These are phyloP conservation scores for Rhodamnia argentea DNA, from an alignment of 345 rosid genomes.

Conservation along the genomic window DNA sequence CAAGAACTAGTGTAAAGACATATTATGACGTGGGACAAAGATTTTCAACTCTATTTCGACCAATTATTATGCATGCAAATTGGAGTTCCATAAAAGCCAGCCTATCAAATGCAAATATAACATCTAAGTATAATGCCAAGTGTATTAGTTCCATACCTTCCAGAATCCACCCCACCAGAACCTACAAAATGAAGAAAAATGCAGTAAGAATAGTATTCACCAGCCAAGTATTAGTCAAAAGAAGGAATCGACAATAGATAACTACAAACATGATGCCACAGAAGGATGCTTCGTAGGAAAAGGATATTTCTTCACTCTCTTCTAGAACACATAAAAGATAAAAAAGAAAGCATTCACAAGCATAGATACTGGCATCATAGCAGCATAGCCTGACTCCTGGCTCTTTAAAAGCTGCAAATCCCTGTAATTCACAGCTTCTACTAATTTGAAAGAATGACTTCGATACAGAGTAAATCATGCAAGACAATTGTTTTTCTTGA, in stretches of 20 bases:
- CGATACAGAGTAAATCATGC: neutral
- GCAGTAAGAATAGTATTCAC: neutral
- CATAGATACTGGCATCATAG: neutral
- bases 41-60: neutral
- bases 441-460: neutral
- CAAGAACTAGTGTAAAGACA: neutral
- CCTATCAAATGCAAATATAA: neutral
- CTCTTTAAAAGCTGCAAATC: neutral
- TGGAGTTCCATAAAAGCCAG: neutral
- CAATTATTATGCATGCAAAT: neutral
- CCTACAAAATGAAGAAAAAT: slow-evolving; percentile 35
- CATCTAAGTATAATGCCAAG: neutral
- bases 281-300: neutral
- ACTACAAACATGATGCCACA: neutral
- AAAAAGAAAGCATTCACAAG: neutral
- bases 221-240: neutral
- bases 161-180: slow-evolving; percentile 99
- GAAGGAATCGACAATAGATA: neutral
- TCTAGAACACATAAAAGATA: neutral
- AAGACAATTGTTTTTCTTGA: neutral
- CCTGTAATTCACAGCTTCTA: neutral
- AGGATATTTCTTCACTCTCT: neutral
- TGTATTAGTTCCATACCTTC: slow-evolving; percentile 52
- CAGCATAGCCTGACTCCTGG: neutral
- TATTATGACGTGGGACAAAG: neutral